These are phyloP conservation scores for Ganoderma meredithae DNA, from an alignment of 1,284 basidiomycete genomes.

Conservation along the genomic window DNA sequence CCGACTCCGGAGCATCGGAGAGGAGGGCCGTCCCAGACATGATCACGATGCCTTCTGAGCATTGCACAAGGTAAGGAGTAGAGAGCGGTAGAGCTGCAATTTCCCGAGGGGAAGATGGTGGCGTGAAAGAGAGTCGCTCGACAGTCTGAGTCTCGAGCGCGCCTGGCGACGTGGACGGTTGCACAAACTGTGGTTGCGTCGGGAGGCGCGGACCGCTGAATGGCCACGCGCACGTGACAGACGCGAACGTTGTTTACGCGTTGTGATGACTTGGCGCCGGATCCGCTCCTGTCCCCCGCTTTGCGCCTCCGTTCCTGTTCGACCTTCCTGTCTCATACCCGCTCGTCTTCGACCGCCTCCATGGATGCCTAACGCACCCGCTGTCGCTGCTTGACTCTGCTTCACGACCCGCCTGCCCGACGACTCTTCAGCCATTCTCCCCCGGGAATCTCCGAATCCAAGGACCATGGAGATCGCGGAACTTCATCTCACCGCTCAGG, in stretches of 20 bases:
- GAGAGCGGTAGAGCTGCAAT: not conserved
- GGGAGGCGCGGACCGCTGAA: not conserved
- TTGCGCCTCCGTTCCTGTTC: conserved; percentile 1
- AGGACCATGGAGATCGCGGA: conserved; percentile 26
- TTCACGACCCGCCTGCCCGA: not conserved
- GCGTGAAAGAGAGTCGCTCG: not conserved
- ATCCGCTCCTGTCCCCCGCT: conserved; percentile 12
- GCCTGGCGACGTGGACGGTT: too few relatives aligned
- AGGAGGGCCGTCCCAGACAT: not conserved
- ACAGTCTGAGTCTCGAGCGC: too few relatives aligned
- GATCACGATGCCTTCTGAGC: not conserved
- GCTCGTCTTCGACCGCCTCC: not conserved
- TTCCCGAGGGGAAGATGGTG: not conserved
- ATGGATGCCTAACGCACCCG: conserved; percentile 14
- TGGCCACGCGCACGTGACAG: conserved; percentile 37
- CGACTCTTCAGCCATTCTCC: not conserved
- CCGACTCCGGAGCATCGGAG: not conserved
- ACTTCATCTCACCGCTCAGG: conserved; percentile 31
- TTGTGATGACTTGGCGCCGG: conserved; percentile 26
- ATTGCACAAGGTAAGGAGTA: not conserved
- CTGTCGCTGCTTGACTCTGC: not conserved
- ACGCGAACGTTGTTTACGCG: conserved; percentile 45
- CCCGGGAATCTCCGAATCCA: not conserved
- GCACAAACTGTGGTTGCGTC: not conserved
- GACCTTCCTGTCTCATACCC: not conserved